These are phyloP conservation scores for Ustilago lituana DNA, from an alignment of 1,284 basidiomycete species.

Conservation along the genomic window DNA sequence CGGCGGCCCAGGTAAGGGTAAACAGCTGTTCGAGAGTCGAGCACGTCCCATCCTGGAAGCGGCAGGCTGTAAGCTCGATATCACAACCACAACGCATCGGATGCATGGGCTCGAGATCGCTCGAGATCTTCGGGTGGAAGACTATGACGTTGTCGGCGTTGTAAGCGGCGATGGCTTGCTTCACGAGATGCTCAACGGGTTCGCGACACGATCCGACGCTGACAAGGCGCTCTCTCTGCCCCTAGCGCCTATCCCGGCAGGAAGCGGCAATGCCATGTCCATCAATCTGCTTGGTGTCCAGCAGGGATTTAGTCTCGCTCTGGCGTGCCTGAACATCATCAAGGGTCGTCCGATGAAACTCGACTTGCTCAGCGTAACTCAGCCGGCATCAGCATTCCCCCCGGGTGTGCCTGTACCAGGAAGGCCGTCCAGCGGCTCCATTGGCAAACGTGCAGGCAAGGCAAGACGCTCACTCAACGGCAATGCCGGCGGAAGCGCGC, in stretches of 20 bases:
- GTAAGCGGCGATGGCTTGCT: slow-evolving; percentile 90
- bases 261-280: slow-evolving; percentile 82
- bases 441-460: slow-evolving; percentile 12
- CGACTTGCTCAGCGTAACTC: slow-evolving; percentile 83
- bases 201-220: slow-evolving; percentile 78
- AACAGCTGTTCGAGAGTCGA: slow-evolving; percentile 73
- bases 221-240: slow-evolving; percentile 78
- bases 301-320: slow-evolving; percentile 60
- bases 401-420: slow-evolving; percentile 37
- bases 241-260: slow-evolving; percentile 86
- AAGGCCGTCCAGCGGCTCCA: neutral
- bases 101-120: slow-evolving; percentile 81
- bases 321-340: slow-evolving; percentile 83
- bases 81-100: slow-evolving; percentile 71
- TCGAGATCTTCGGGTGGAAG: slow-evolving; percentile 72
- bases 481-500: slow-evolving; percentile 2
- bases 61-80: slow-evolving; percentile 77
- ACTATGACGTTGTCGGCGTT: slow-evolving; percentile 76
- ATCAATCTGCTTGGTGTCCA: slow-evolving; percentile 74
- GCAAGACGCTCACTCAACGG: slow-evolving; percentile 17
- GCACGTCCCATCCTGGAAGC: slow-evolving; percentile 83
- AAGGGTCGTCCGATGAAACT: slow-evolving; percentile 81
- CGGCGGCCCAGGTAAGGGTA: slow-evolving; percentile 83
- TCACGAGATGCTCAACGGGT: slow-evolving; percentile 92
- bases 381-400: slow-evolving; percentile 69